Conservation (phyloP, 768 basidiomycete species). For the Trametes villosa region DNA sequence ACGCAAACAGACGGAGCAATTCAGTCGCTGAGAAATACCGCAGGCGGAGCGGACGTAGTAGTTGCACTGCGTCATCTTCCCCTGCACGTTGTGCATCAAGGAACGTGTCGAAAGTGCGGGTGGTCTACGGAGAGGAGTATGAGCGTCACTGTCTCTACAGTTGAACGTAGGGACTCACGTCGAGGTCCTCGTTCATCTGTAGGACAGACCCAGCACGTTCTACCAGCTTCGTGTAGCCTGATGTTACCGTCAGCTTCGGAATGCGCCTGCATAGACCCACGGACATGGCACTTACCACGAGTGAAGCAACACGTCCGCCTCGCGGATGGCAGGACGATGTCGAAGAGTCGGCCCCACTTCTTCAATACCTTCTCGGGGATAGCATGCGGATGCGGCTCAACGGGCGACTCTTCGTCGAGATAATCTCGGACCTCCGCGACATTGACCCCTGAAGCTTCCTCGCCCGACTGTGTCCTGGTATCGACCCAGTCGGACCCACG, state of each 20-base stretch:
- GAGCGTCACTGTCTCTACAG: no score
- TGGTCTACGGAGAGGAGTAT: constrained; percentile 58
- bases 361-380: constrained; percentile 65
- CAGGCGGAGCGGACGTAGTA: constrained; percentile 61
- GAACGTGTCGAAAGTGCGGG: constrained; percentile 59
- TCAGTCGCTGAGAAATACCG: constrained; percentile 80
- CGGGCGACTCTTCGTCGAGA: constrained; percentile 39
- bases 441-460: constrained; percentile 14
- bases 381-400: constrained; percentile 28
- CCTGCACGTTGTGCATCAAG: constrained; percentile 46
- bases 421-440: constrained; percentile 41
- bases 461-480: constrained; percentile 34
- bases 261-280: background rate
- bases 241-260: background rate
- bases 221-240: constrained; percentile 77
- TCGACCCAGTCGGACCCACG: constrained; percentile 48
- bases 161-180: constrained; percentile 47
- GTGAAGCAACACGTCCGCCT: constrained; percentile 80
- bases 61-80: constrained; percentile 50
- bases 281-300: constrained; percentile 52
- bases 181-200: constrained; percentile 67
- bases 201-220: constrained; percentile 80
- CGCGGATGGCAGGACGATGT: constrained; percentile 71
- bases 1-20: constrained; percentile 68
- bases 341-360: constrained; percentile 82